These are phyloP conservation scores for Haplosporangium sp. DNA, from an alignment of 371 early-diverging fungal species.

Conservation along the genomic window DNA sequence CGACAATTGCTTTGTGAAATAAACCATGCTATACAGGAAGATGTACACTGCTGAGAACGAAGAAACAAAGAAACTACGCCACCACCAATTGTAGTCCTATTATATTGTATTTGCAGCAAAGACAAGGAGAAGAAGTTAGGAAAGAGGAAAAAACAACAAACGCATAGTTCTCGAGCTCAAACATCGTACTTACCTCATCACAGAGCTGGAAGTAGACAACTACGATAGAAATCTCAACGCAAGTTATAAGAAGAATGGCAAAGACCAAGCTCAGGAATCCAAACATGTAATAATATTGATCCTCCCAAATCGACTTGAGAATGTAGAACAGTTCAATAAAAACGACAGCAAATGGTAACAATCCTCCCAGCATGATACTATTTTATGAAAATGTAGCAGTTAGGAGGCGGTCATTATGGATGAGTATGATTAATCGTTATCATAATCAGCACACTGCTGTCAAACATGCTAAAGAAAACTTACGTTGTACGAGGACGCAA, in stretches of 20 bases:
- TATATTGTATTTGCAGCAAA: neutral
- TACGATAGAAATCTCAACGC: constrained; percentile 86
- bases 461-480: constrained; percentile 6
- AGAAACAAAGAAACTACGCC: constrained; percentile 83
- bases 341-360: constrained; percentile 91
- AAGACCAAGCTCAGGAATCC: constrained; percentile 88
- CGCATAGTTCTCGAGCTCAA: no score
- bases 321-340: constrained; percentile 92
- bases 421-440: neutral
- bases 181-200: constrained; percentile 67
- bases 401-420: neutral
- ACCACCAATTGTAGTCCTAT: constrained; percentile 84
- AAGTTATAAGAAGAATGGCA: constrained; percentile 83
- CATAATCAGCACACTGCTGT: neutral
- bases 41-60: constrained; percentile 81
- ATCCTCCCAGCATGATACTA: constrained; percentile 81
- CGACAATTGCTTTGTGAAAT: constrained; percentile 63
- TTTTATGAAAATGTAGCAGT: neutral
- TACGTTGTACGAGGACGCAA: constrained; percentile 66
- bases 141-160: neutral
- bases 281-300: constrained; percentile 92
- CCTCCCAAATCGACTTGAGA: constrained; percentile 93
- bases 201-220: constrained; percentile 93
- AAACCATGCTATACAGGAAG: constrained; percentile 71
- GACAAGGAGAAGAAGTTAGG: neutral